phyloP scores from a whole-genome alignment of 225 moss, liverwort and hornwort species.

The Rhytidiadelphus loreus region DNA sequence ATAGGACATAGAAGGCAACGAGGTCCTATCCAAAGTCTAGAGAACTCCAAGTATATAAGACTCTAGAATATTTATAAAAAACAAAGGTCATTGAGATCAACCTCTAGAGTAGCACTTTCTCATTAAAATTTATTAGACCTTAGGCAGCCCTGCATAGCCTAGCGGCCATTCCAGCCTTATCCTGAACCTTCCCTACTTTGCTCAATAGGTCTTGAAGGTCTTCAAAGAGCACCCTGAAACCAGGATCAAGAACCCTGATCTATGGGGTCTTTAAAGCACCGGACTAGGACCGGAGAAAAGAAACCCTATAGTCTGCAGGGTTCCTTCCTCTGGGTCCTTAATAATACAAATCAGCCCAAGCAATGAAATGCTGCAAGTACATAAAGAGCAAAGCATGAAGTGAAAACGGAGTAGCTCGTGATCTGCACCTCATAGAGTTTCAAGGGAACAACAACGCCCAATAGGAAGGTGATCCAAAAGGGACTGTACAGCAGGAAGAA shows the following conservation, averaged over 20 bases:
- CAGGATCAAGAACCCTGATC: background rate
- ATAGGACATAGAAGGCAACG: background rate
- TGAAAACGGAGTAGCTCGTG: background rate
- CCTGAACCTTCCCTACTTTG: background rate
- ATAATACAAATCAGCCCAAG: background rate
- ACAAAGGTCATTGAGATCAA: background rate
- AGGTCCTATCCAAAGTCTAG: background rate
- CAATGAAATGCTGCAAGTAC: background rate
- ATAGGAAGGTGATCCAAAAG: constrained; percentile 70
- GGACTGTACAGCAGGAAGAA: constrained; percentile 96
- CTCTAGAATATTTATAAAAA: background rate
- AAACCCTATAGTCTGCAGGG: background rate
- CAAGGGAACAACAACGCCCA: constrained; percentile 79
- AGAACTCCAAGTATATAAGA: too few relatives aligned
- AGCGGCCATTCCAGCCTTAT: background rate
- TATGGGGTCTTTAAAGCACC: background rate
- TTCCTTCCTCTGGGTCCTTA: background rate
- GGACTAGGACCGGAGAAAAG: background rate
- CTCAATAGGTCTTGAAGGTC: background rate
- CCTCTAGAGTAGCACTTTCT: background rate
- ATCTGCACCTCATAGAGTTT: constrained; percentile 73
- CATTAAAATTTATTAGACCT: background rate
- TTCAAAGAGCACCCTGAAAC: background rate
- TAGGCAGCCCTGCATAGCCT: background rate
- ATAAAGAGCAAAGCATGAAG: background rate